phyloP scores from a whole-genome alignment of 768 basidiomycete species.

The Plicaturopsis crispa region DNA sequence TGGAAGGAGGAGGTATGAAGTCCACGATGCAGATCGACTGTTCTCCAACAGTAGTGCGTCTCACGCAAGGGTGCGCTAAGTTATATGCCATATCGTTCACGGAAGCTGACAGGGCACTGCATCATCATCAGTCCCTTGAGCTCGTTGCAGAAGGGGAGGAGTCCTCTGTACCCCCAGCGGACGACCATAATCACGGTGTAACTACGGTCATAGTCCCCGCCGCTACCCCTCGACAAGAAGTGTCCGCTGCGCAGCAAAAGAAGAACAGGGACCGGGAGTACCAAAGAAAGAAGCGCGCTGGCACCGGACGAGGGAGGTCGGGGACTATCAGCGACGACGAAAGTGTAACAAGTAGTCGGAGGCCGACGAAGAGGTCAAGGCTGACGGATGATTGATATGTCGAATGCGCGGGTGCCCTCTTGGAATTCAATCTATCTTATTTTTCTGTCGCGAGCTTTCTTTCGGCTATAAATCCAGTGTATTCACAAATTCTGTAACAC shows the following conservation, averaged over 20 bases:
- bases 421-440: background rate
- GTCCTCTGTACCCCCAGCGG: conserved; percentile 48
- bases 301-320: conserved; percentile 50
- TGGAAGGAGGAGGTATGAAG: conserved; percentile 64
- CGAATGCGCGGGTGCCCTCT: background rate
- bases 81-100: conserved; percentile 4
- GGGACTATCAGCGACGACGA: conserved; percentile 74
- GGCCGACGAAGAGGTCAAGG: conserved; percentile 64
- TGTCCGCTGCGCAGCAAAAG: conserved; percentile 67
- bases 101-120: conserved; percentile 4
- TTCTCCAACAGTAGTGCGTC: conserved; percentile 81
- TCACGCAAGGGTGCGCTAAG: conserved; percentile 51
- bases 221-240: conserved; percentile 58
- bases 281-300: conserved; percentile 62
- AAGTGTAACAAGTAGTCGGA: conserved; percentile 37
- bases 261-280: conserved; percentile 76
- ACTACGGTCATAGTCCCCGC: conserved; percentile 76
- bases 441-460: background rate
- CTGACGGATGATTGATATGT: conserved; percentile 50
- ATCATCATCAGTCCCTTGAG: conserved; percentile 55
- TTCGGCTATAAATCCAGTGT: conserved; percentile 30
- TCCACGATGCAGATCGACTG: conserved; percentile 69
- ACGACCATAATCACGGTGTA: conserved; percentile 59
- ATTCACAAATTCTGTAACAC: conserved; percentile 44
- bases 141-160: conserved; percentile 65